phyloP scores from a whole-genome alignment of 345 rosid species.

The Populus alba region DNA sequence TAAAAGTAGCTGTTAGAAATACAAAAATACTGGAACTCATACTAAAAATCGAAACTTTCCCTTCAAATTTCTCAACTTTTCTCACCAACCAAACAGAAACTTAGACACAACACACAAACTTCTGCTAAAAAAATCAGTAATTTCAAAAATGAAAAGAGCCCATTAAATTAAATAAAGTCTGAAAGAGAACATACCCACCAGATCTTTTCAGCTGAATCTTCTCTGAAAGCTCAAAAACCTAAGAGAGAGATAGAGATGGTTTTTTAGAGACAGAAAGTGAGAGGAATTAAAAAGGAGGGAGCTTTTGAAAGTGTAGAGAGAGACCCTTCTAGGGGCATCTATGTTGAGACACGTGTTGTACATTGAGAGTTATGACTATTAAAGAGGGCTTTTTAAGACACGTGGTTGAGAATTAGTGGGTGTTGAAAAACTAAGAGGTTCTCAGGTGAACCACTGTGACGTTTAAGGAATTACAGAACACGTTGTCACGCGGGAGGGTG shows the following conservation, averaged over 20 bases:
- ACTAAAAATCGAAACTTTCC: neutral
- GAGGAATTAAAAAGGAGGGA: constrained; percentile 18
- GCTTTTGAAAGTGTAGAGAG: constrained; percentile 14
- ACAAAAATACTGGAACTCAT: too few relatives aligned
- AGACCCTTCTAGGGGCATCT: constrained; percentile 18
- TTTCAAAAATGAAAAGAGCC: neutral
- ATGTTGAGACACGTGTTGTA: constrained; percentile 15
- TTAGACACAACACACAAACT: neutral
- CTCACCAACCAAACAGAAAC: neutral
- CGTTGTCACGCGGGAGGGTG: neutral
- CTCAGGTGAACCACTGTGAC: constrained; percentile 18
- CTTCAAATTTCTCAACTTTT: neutral
- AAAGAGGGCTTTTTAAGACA: neutral
- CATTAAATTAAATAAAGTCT: neutral
- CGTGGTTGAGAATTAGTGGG: constrained; percentile 23
- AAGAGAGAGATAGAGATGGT: neutral
- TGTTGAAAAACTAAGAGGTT: neutral
- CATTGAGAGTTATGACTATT: constrained; percentile 17
- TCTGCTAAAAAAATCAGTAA: neutral
- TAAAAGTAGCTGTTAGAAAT: neutral
- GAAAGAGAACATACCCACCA: neutral
- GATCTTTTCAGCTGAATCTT: constrained; percentile 8
- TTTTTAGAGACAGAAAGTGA: neutral
- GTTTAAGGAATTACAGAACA: neutral
- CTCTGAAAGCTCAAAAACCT: constrained; percentile 10